A percentile compares a stretch with the other conserved stretches of the same genome.
phyloP scores from a whole-genome alignment of 169 alveolate species.

The Cyclospora cayetanensis region DNA sequence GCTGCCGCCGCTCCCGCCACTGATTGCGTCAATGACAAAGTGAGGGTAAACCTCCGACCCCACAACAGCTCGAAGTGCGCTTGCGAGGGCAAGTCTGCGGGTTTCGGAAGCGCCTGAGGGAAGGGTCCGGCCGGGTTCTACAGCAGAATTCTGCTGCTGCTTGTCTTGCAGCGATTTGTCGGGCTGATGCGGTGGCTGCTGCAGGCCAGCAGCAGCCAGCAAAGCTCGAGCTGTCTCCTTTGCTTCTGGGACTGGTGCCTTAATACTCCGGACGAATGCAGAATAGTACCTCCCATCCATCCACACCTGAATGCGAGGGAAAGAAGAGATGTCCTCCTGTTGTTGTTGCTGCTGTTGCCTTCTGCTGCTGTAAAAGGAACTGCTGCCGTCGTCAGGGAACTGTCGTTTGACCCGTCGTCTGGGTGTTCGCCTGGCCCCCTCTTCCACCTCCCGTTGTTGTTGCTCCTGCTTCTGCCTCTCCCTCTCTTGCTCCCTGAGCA shows the following conservation, averaged over 20 bases:
- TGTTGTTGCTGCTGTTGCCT: neutral
- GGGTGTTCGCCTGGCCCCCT: neutral
- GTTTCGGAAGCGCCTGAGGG: neutral
- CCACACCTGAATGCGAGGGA: neutral
- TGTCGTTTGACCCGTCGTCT: neutral
- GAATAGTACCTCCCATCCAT: conserved; percentile 44
- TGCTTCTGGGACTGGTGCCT: neutral
- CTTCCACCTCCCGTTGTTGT: neutral
- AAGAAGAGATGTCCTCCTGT: neutral
- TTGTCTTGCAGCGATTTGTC: neutral
- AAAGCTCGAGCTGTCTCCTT: neutral
- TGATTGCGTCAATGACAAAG: neutral
- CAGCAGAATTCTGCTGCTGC: neutral
- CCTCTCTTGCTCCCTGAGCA: neutral
- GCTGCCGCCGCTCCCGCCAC: conserved; percentile 3
- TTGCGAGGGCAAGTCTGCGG: neutral
- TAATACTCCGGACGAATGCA: neutral
- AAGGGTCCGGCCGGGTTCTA: neutral
- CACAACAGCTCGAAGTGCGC: neutral
- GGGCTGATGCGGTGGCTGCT: conserved; percentile 1
- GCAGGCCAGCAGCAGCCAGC: neutral
- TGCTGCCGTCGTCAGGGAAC: neutral
- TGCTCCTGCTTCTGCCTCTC: neutral
- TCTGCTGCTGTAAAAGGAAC: neutral
- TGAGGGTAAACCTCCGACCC: neutral